phyloP scores from a whole-genome alignment of 192 early-diverging fungal genomes.

The Spizellomyces punctatus region DNA sequence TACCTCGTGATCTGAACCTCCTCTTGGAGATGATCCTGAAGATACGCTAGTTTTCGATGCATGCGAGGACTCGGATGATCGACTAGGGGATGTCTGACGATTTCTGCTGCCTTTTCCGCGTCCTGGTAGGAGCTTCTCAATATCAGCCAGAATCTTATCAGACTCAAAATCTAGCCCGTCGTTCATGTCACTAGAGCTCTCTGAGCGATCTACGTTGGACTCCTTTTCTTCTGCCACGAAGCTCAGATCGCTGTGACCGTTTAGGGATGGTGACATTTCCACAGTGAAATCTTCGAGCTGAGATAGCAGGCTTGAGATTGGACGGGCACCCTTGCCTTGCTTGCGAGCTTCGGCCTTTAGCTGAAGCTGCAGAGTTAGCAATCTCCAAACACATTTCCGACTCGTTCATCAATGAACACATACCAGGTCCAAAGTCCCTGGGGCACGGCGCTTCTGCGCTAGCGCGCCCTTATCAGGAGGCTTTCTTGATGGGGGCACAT shows the following conservation, averaged over 20 bases:
- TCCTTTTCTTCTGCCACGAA: background rate
- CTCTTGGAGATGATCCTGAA: too few species aligned
- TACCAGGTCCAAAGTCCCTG: too few species aligned
- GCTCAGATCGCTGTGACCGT: background rate
- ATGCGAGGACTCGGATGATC: too few species aligned
- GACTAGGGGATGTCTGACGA: background rate
- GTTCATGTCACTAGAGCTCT: constrained; percentile 7
- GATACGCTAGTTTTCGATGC: too few species aligned
- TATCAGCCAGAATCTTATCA: constrained; percentile 20
- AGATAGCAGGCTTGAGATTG: constrained; percentile 22
- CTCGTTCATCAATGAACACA: too few species aligned
- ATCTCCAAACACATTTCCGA: too few species aligned
- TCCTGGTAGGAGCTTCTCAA: constrained; percentile 21
- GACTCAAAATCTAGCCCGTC: constrained; percentile 13
- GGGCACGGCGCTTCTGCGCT: too few species aligned
- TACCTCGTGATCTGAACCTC: too few species aligned
- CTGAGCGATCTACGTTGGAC: background rate
- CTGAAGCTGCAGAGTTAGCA: background rate
- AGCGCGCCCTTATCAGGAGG: too few species aligned
- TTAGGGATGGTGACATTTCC: constrained; percentile 22
- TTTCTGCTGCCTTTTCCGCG: constrained; percentile 9
- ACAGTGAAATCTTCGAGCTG: constrained; percentile 25
- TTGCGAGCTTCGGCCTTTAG: constrained; percentile 2
- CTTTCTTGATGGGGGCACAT: too few species aligned
- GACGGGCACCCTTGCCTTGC: constrained; percentile 3